Percentiles rank a stretch among this genome's conserved stretches.
Evolutionary conservation across 2,329 filamentous ascomycete species (phyloP).

Genomic region (Hypomyces perniciosus): DNA sequence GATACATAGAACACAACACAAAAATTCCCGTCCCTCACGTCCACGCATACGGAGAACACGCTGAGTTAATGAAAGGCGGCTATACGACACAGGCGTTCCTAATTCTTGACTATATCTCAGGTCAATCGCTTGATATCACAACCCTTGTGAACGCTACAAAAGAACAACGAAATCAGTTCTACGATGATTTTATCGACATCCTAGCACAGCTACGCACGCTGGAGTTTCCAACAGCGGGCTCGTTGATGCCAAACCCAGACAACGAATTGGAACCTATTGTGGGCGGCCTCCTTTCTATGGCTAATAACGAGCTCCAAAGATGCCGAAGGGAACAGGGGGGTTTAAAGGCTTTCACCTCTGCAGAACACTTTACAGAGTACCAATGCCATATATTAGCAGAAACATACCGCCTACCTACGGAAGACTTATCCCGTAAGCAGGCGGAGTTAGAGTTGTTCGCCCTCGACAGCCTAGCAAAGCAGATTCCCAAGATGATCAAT

Average conservation of each 20-base stretch:
- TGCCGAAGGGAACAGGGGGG: not conserved
- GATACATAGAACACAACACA: conserved; percentile 11
- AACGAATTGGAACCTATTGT: conserved; percentile 12
- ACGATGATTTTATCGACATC: conserved; percentile 21
- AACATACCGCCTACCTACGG: conserved; percentile 10
- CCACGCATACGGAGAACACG: conserved; percentile 10
- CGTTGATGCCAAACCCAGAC: conserved; percentile 19
- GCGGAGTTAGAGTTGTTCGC: conserved; percentile 16
- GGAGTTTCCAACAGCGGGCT: conserved; percentile 20
- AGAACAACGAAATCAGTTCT: conserved; percentile 15
- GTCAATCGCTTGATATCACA: conserved; percentile 16
- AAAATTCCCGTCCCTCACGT: conserved; percentile 14
- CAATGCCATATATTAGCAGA: conserved; percentile 13
- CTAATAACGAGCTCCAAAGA: conserved; percentile 13
- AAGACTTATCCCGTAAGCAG: conserved; percentile 3
- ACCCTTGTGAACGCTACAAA: conserved; percentile 6
- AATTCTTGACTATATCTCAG: conserved; percentile 12
- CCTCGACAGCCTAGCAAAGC: conserved; percentile 5
- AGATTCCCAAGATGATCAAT: not conserved
- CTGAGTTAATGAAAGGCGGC: conserved; percentile 1
- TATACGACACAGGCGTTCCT: conserved; percentile 11
- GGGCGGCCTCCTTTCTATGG: conserved; percentile 16
- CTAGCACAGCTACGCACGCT: conserved; percentile 20
- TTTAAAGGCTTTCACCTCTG: not conserved
- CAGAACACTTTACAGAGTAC: conserved; percentile 8